Evolutionary conservation across 371 early-diverging fungal species (phyloP).

Genomic region (Syncephalastrum sp.): DNA sequence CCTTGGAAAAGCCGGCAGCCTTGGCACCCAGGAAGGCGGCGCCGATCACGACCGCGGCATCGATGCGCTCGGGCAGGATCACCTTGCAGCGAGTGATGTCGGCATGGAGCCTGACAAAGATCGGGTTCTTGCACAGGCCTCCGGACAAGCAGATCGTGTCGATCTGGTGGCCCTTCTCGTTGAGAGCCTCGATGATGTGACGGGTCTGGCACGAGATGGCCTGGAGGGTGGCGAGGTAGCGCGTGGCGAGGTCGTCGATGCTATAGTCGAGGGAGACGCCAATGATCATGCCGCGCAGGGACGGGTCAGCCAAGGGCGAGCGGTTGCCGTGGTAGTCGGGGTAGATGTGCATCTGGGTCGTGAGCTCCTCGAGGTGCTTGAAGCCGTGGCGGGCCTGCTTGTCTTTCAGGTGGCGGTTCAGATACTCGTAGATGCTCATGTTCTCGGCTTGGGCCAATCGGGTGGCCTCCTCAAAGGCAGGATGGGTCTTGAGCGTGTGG

Average conservation of each 20-base stretch:
- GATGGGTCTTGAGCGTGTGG: conserved; percentile 58
- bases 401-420: conserved; percentile 42
- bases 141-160: conserved; percentile 68
- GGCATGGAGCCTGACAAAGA: conserved; percentile 64
- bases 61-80: conserved; percentile 55
- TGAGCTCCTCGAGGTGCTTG: conserved; percentile 41
- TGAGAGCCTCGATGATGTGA: conserved; percentile 59
- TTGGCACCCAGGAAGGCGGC: conserved; percentile 69
- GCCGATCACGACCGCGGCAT: conserved; percentile 70
- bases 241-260: conserved; percentile 54
- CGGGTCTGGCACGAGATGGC: conserved; percentile 65
- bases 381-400: conserved; percentile 27
- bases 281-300: conserved; percentile 60
- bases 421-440: conserved; percentile 45
- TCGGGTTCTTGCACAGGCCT: conserved; percentile 62
- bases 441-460: conserved; percentile 15
- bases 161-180: conserved; percentile 54
- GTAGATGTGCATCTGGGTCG: conserved; percentile 59
- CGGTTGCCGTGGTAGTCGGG: conserved; percentile 83
- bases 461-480: conserved; percentile 43
- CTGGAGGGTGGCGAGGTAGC: conserved; percentile 65
- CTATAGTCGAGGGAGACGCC: conserved; percentile 61
- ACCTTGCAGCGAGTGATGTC: conserved; percentile 60
- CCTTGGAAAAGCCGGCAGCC: conserved; percentile 39
- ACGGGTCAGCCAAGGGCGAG: conserved; percentile 70